Base-by-base conservation (phyloP, 305 asterid genomes). In the Salvia sclarea region DNA sequence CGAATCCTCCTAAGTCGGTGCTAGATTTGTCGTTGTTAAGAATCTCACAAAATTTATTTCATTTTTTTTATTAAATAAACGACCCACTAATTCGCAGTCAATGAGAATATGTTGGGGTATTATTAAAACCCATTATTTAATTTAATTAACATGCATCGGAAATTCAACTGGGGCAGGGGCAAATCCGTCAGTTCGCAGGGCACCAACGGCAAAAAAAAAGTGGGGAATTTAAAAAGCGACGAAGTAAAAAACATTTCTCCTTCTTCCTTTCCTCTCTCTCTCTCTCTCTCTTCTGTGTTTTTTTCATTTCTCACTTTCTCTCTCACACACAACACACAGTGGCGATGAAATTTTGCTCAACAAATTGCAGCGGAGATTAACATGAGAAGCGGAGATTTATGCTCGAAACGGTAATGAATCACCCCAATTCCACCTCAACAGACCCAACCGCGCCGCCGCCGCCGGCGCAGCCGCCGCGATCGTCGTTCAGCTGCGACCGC, bases 401-500 rank as follows among this genome's bases (percentile, higher is more conserved):
- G 25, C 77, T 72, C 64, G 61, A 75, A 66, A 74, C 85, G 86
- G 88, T 80, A 75, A 92, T 92, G 98, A 90, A 91, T 87, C 81
- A 91, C 85, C 81, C 92, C 81, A 89, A 79, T 70, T 78, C 90
- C 48, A 89, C 81, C 67, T 79, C 90, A 44, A 75, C 83, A 24
- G 95, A 88, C 82, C 96, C 95, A 80, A 80, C 95, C n/a, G 93
- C 89, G 55, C 96, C 92, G 45, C 92, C 84, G 22, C 93, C 76
- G 49, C 91, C 86, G 45, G 86, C 89, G n/a, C 98, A 88, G 79
- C 96, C 96, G 25, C 97, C 95, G 77, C 88, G 99, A 21, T 85
- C 96, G 17, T 91, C 99, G 2, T 91, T 89, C 87, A 87, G 95
- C 69, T 94, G 99, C 73, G 96, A 89, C 85, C 86, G 88, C 49